Conservation (phyloP, 352 stramenopile genomes). For the Phytophthora foliorum region DNA sequence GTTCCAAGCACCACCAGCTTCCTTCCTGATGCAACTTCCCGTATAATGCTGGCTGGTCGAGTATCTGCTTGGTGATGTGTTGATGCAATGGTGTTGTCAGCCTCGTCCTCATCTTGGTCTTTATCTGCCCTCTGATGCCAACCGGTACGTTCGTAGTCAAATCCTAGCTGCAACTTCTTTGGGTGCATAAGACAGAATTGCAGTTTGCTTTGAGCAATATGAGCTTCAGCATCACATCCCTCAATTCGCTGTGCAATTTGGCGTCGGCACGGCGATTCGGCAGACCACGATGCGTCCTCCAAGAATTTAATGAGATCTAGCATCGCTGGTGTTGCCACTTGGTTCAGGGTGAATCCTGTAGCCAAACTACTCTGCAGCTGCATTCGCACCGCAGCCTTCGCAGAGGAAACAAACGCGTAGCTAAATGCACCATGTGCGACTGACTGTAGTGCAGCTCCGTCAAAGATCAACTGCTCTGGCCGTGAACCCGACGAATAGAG, state of each 20-base stretch:
- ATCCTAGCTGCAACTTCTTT: slow-evolving; percentile 17
- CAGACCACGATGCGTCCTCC: slow-evolving; percentile 22
- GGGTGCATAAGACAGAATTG: slow-evolving; percentile 43
- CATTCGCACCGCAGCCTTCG: slow-evolving; percentile 29
- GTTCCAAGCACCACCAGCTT: slow-evolving; percentile 95
- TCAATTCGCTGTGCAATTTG: slow-evolving; percentile 38
- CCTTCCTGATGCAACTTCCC: background rate
- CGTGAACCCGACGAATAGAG: slow-evolving; percentile 10
- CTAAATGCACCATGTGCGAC: slow-evolving; percentile 55
- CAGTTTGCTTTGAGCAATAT: slow-evolving; percentile 69
- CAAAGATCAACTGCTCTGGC: slow-evolving; percentile 65
- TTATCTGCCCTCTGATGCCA: slow-evolving; percentile 40
- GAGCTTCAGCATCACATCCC: slow-evolving; percentile 19
- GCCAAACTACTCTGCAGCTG: slow-evolving; percentile 1
- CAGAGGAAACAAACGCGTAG: slow-evolving; percentile 62
- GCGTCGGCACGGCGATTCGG: slow-evolving; percentile 29
- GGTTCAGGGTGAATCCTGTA: background rate
- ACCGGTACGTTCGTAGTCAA: slow-evolving; percentile 55
- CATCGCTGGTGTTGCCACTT: slow-evolving; percentile 1
- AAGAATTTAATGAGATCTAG: slow-evolving; percentile 21
- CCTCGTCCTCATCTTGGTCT: slow-evolving; percentile 24
- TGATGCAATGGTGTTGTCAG: slow-evolving; percentile 2
- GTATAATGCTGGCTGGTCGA: background rate
- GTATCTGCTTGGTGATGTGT: background rate
- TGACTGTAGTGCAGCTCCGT: slow-evolving; percentile 41